phyloP scores from a whole-genome alignment of 1,139 yeast genomes.

The Wickerhamomyces sp. region DNA sequence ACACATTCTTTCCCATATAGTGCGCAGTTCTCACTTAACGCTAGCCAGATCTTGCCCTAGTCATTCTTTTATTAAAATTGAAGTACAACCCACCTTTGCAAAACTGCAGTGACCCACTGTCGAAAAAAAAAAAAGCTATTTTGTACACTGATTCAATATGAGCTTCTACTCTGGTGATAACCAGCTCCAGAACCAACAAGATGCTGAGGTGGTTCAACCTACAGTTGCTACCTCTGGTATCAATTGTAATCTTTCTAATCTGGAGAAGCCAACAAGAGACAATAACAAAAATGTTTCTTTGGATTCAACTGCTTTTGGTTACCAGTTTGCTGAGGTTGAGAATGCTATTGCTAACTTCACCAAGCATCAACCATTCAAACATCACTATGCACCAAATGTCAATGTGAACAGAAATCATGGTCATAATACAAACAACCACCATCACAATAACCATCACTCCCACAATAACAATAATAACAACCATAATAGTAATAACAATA shows the following conservation, averaged over 20 bases:
- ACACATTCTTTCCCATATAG: no score
- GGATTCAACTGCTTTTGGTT: constrained; percentile 17
- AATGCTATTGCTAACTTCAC: constrained; percentile 24
- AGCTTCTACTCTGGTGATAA: constrained; percentile 1
- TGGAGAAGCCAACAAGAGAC: constrained; percentile 1
- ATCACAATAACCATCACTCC: constrained; percentile 17
- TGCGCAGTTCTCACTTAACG: no score
- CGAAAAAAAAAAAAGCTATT: no score
- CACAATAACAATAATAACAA: constrained; percentile 16
- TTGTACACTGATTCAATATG: no score
- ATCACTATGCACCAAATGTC: constrained; percentile 26
- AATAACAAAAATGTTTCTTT: no score
- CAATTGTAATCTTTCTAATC: background rate
- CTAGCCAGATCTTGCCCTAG: no score
- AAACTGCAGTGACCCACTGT: no score
- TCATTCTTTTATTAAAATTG: no score
- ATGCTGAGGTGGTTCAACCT: no score
- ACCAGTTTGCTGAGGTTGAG: constrained; percentile 23
- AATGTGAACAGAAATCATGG: constrained; percentile 15
- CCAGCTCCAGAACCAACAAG: background rate
- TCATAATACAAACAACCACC: constrained; percentile 7
- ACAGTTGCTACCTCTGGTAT: background rate
- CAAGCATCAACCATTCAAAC: constrained; percentile 25
- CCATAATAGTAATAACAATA: constrained; percentile 6
- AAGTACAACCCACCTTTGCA: no score